phyloP scores from a whole-genome alignment of 768 basidiomycete species.

The Leccinum subgranulosum region DNA sequence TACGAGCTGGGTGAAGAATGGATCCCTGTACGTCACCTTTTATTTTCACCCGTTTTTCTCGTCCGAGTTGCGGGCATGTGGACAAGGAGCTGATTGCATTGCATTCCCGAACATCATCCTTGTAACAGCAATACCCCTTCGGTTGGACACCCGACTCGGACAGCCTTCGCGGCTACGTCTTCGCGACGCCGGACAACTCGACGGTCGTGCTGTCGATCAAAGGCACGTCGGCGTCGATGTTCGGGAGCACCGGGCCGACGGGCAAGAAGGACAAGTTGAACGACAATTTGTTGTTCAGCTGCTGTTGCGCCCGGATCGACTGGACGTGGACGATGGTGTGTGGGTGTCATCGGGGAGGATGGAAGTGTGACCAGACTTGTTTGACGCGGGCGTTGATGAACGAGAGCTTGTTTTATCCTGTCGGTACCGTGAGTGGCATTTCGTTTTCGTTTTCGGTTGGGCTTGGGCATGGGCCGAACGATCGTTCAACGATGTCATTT shows the following conservation, averaged over 20 bases:
- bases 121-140: conserved; percentile 55
- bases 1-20: conserved; percentile 69
- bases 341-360: conserved; percentile 76
- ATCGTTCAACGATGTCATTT: neutral
- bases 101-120: neutral
- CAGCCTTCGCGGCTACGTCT: conserved; percentile 89
- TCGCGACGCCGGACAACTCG: conserved; percentile 76
- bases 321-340: conserved; percentile 96
- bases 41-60: neutral
- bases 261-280: conserved; percentile 88
- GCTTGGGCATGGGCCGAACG: neutral
- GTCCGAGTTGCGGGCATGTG: neutral
- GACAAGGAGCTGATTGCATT: neutral
- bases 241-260: conserved; percentile 81
- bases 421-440: conserved; percentile 68
- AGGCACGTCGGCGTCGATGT: conserved; percentile 79
- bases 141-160: conserved; percentile 91
- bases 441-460: neutral
- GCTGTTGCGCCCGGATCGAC: conserved; percentile 90
- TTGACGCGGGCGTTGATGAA: conserved; percentile 70
- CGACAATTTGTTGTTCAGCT: conserved; percentile 90
- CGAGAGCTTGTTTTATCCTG: conserved; percentile 85
- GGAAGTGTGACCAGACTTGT: conserved; percentile 81
- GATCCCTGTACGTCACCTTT: conserved; percentile 43
- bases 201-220: conserved; percentile 90